Evolutionary conservation across 1,139 yeast species (phyloP), one percentile per base, ranked within the genome.

Genomic region (Yamadazyma friedrichii): DNA sequence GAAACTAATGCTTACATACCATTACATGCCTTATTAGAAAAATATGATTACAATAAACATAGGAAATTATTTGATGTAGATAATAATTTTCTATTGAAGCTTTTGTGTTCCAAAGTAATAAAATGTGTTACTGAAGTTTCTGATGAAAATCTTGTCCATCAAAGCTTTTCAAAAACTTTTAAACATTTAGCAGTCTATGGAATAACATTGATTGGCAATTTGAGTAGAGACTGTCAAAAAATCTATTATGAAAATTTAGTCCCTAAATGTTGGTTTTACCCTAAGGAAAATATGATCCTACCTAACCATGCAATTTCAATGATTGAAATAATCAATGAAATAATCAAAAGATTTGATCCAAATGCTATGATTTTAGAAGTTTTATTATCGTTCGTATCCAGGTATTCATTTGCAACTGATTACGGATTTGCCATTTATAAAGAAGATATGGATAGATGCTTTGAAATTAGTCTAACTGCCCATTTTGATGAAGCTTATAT

Each of bases 391-490:
- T 32, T 39, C 17, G 9, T 42, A n/a, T 9, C 27, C 10, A 26
- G 38, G 8, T 27, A 27, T 28, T 6, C 20, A 9, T 37, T 33
- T 22, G 41, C 17, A 4, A 43, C 45, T 10, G 38, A 36, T 27
- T 33, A 33, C 35, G 47, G 47, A 9, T 44, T 44, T 12, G 39
- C 35, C 9, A 42, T 42, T 12, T 33, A 15, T 16, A 12, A 13
- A 12, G 33, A 31, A 15, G 38, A 41, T 26, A 29, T 43, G 10
- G 22, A 34, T 11, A 27, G 16, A 10, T 20, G 39, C 24, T 31
- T 41, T 12, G 28, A 27, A 3, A 15, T 42, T 9, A 13, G 40
- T 31, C 16, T 11, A 15, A 35, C 33, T 6, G 27, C 42, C 3
- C 31, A 32, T 9, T 40, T 41, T 12, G 46, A 41, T 33, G 44